Conservation (phyloP, 768 basidiomycete species). For the Boletellus ananiceps region DNA sequence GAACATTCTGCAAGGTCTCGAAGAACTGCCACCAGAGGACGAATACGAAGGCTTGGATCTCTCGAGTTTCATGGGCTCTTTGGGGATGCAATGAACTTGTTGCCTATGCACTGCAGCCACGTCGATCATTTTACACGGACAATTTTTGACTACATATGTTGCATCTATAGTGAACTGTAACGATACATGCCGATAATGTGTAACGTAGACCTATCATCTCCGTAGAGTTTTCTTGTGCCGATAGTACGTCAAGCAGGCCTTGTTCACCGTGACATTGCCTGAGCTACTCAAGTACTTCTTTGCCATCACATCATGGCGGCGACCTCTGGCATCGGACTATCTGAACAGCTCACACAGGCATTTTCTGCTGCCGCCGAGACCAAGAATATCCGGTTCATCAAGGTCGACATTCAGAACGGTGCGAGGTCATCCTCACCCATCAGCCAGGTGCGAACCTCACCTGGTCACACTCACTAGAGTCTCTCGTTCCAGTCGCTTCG, state of each 20-base stretch:
- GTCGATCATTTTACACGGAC: slow-evolving; percentile 18
- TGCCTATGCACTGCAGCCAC: not conserved
- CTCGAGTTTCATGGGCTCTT: slow-evolving; percentile 83
- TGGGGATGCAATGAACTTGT: slow-evolving; percentile 44
- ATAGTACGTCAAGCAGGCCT: too few relatives aligned
- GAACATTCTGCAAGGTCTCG: slow-evolving; percentile 82
- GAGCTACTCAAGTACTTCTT: too few relatives aligned
- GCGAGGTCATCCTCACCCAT: slow-evolving; percentile 21
- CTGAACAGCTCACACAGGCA: slow-evolving; percentile 48
- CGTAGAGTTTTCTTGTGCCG: slow-evolving; percentile 16
- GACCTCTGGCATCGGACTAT: slow-evolving; percentile 64
- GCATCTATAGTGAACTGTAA: slow-evolving; percentile 34
- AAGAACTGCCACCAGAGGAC: slow-evolving; percentile 87
- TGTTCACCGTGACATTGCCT: too few relatives aligned
- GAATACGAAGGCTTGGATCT: slow-evolving; percentile 89
- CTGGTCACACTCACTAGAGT: slow-evolving; percentile 42
- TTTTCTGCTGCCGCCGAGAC: slow-evolving; percentile 58
- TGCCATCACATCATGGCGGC: slow-evolving; percentile 53
- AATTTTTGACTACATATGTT: slow-evolving; percentile 27
- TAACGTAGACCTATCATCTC: slow-evolving; percentile 24
- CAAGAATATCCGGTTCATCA: slow-evolving; percentile 62
- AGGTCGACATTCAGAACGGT: slow-evolving; percentile 76
- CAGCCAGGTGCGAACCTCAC: slow-evolving; percentile 22
- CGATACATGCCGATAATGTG: slow-evolving; percentile 32
- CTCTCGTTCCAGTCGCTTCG: slow-evolving; percentile 57